A percentile compares a stretch with the other conserved stretches of the same genome.
Conservation (phyloP, 2,329 filamentous ascomycete genomes). For the Aspergillus oerlinghausenensis region DNA sequence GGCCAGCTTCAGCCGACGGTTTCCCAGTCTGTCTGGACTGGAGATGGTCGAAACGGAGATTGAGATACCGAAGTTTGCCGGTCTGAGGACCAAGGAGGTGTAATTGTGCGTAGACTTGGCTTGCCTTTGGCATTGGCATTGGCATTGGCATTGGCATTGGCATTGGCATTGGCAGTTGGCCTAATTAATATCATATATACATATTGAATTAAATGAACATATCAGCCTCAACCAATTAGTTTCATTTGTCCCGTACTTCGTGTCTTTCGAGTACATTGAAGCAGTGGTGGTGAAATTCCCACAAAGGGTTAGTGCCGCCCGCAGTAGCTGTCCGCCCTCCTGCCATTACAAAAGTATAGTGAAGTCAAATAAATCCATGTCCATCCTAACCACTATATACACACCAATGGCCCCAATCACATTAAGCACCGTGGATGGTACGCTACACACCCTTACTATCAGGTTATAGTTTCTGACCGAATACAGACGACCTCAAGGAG, state of each 20-base stretch:
- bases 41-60: slow-evolving; percentile 80
- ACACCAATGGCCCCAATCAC: slow-evolving; percentile 32
- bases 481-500: slow-evolving; percentile 51
- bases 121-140: no score
- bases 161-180: neutral
- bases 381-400: neutral
- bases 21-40: slow-evolving; percentile 76
- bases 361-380: neutral
- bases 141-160: no score
- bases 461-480: no score
- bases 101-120: slow-evolving; percentile 18
- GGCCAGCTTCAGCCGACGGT: slow-evolving; percentile 73
- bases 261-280: neutral
- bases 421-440: slow-evolving; percentile 33
- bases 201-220: neutral
- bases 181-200: slow-evolving; percentile 6
- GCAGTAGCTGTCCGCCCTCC: neutral
- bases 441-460: slow-evolving; percentile 2
- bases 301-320: slow-evolving; percentile 7
- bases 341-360: neutral
- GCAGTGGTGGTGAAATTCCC: slow-evolving; percentile 2
- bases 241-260: neutral
- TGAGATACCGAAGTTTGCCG: slow-evolving; percentile 34
- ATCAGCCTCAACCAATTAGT: neutral
- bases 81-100: slow-evolving; percentile 41